phyloP scores from a whole-genome alignment of 116 monocot genomes.

The Papilionanthe hybrid region DNA sequence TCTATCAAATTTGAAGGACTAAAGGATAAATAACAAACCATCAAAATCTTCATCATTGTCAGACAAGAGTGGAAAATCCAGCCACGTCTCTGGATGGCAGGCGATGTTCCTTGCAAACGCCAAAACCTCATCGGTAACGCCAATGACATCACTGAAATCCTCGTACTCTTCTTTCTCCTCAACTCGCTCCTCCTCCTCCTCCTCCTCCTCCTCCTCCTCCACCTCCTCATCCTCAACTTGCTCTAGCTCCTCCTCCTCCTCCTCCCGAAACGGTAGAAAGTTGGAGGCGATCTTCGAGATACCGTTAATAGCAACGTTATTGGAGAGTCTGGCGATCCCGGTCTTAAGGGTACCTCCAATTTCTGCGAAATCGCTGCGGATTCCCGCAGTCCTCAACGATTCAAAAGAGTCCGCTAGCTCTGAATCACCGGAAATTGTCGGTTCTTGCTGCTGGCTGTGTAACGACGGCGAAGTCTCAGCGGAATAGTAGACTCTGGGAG shows the following conservation, averaged over 20 bases:
- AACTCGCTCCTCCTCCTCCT: conserved; percentile 10
- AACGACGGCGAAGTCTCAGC: not conserved
- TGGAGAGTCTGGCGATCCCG: conserved; percentile 78
- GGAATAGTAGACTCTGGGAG: not conserved
- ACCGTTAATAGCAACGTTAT: conserved; percentile 55
- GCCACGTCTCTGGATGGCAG: conserved; percentile 62
- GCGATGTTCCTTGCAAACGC: conserved; percentile 53
- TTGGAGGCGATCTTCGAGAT: conserved; percentile 87
- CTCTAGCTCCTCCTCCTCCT: conserved; percentile 22
- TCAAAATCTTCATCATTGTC: conserved; percentile 39
- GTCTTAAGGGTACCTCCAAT: conserved; percentile 64
- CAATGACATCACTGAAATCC: conserved; percentile 33
- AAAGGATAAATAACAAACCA: conserved; percentile 22
- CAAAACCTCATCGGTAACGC: conserved; percentile 79
- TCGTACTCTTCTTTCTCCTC: conserved; percentile 5
- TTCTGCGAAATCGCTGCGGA: conserved; percentile 38
- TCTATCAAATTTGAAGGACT: not conserved
- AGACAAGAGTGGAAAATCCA: conserved; percentile 51
- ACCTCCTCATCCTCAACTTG: conserved; percentile 28
- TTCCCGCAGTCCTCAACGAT: conserved; percentile 13
- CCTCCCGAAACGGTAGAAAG: conserved; percentile 55
- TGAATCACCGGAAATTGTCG: not conserved
- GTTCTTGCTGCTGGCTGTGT: not conserved
- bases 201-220: conserved; percentile 37
- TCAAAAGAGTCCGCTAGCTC: not conserved